Evolutionary conservation across 345 rosid genomes (phyloP), one percentile per base, ranked within the genome.

Genomic region (Psidium guajava): DNA sequence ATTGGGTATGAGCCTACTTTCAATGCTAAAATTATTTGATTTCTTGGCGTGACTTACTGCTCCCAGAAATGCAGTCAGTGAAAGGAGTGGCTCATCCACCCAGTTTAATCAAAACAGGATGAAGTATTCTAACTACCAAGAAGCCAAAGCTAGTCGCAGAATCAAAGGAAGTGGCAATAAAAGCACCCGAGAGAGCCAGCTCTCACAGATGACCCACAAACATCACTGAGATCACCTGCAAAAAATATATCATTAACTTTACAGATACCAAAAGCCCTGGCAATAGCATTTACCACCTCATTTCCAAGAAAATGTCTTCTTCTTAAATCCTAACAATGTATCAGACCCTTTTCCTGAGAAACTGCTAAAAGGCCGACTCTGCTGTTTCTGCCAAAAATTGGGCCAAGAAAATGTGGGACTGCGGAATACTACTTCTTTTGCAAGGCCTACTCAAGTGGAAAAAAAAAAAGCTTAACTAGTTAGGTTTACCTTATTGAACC

Each of bases 131-230:
- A 24, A 82, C 57, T 64, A 91, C 93, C 87, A 91, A 73, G 58
- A 92, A 87, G 82, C 87, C 83, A 88, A 92, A 92, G 32, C 93
- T 89, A 11, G 93, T 88, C 49, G 91, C 92, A 0, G 89, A 89
- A 87, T 91, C 89, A 8, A 91, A 91, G 64, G 91, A 88, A 57
- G 92, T 89, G 56, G 94, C 91, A 42, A 91, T 85, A 3, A 90
- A 87, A 86, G 93, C 91, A 57, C 92, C 88, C 2, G 92, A 86
- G 54, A 92, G 91, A 3, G 92, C 64, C 58, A 90, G 55, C 81
- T 84, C 83, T 6, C 86, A 85, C 12, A 64, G 84, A 47, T 85
- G 84, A 61, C 80, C 92, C 10, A 92, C 91, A 85, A 89, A 89
- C 91, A 92, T 90, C 27, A 91, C 88, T 20, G 89, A 86, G 55